These are phyloP conservation scores for Taphrina wiesneri DNA, from an alignment of 1,139 yeast genomes.

Conservation along the genomic window DNA sequence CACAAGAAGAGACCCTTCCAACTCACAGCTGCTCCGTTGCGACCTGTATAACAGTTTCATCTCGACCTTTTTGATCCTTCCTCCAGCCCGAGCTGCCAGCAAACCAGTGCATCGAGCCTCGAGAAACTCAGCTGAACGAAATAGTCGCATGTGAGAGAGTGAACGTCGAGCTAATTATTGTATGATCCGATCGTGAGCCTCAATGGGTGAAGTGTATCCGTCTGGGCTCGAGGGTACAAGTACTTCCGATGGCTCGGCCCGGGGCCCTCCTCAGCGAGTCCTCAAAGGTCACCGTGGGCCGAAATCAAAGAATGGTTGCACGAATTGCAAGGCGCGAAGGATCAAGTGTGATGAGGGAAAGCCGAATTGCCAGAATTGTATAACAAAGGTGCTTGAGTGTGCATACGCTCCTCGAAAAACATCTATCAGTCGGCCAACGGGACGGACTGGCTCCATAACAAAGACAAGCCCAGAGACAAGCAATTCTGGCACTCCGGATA, in stretches of 20 bases:
- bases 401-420: constrained; percentile 4
- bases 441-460: neutral
- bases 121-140: neutral
- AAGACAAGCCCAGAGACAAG: neutral
- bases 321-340: constrained; percentile 52
- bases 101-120: too few relatives aligned
- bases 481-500: neutral
- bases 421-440: neutral
- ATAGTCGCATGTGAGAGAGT: neutral
- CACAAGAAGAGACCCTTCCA: neutral
- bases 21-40: too few relatives aligned
- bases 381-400: constrained; percentile 12
- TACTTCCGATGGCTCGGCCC: neutral
- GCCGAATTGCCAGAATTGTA: constrained; percentile 42
- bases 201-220: neutral
- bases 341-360: constrained; percentile 54
- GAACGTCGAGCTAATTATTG: neutral
- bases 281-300: constrained; percentile 31
- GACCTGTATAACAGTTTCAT: too few relatives aligned
- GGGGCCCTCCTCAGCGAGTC: neutral
- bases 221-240: neutral
- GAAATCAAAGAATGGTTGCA: constrained; percentile 47
- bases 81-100: too few relatives aligned
- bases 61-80: too few relatives aligned
- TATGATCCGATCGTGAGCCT: neutral